Percentiles rank a stretch among this genome's conserved stretches.
Evolutionary conservation across 306 rosid species (phyloP).

Genomic region (Cicer judaicum): DNA sequence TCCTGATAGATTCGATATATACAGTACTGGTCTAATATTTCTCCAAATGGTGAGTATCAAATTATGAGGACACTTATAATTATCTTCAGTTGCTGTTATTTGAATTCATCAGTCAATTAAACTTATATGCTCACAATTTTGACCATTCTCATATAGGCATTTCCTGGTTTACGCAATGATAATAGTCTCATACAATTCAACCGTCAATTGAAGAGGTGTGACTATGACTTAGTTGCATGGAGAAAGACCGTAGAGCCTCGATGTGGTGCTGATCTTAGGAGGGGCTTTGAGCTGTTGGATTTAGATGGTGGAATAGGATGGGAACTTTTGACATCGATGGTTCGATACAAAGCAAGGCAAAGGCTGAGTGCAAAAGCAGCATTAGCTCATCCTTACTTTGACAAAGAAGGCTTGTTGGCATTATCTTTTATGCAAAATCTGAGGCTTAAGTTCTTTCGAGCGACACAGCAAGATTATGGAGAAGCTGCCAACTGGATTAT

Average conservation of each 20-base stretch:
- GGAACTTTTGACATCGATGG: constrained; percentile 95
- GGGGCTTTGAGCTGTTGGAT: constrained; percentile 86
- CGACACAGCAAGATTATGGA: constrained; percentile 84
- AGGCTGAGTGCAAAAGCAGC: constrained; percentile 92
- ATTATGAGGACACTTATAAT: constrained; percentile 32
- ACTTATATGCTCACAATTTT: constrained; percentile 26
- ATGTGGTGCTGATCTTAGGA: constrained; percentile 68
- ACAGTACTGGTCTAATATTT: constrained; percentile 92
- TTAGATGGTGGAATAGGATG: constrained; percentile 94
- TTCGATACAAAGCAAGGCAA: constrained; percentile 80
- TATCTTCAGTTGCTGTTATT: constrained; percentile 31
- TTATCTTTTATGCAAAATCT: constrained; percentile 82
- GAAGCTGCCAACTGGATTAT: constrained; percentile 88
- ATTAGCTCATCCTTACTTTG: constrained; percentile 88
- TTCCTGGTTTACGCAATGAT: constrained; percentile 75
- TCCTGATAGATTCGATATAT: constrained; percentile 92
- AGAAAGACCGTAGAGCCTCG: constrained; percentile 71
- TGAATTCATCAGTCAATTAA: constrained; percentile 21
- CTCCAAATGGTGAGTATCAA: constrained; percentile 84
- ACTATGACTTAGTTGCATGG: constrained; percentile 91
- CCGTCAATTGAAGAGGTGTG: constrained; percentile 87
- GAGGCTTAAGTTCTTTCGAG: constrained; percentile 74
- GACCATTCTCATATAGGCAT: constrained; percentile 60
- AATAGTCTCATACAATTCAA: constrained; percentile 86
- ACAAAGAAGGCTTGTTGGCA: constrained; percentile 78